phyloP scores from a whole-genome alignment of 2,329 filamentous ascomycete genomes.

The Incumbomyces delicatus region DNA sequence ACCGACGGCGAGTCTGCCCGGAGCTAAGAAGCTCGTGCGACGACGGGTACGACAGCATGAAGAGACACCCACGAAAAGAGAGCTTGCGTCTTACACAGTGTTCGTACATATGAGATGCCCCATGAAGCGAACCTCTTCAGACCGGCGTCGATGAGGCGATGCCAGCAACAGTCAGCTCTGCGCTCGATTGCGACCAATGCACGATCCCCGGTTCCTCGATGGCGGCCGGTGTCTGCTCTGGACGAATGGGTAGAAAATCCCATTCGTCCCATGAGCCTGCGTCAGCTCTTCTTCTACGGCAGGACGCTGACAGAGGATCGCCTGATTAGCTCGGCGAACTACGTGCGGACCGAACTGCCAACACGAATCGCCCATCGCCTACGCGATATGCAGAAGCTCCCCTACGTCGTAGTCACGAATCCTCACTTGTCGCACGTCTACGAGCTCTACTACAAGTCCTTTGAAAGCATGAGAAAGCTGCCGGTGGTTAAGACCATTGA shows the following conservation, averaged over 20 bases:
- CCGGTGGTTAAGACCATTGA: slow-evolving; percentile 75
- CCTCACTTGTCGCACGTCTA: slow-evolving; percentile 89
- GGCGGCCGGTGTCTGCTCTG: slow-evolving; percentile 49
- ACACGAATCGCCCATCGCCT: slow-evolving; percentile 88
- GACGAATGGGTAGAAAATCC: slow-evolving; percentile 83
- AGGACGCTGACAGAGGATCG: slow-evolving; percentile 83
- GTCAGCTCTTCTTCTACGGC: slow-evolving; percentile 95
- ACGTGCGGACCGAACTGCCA: slow-evolving; percentile 88
- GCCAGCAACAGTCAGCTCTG: neutral
- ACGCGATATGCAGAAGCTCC: slow-evolving; percentile 92
- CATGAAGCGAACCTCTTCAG: neutral
- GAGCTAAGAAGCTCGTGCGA: no score
- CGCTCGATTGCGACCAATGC: neutral
- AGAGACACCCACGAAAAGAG: neutral
- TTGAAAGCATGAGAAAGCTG: slow-evolving; percentile 77
- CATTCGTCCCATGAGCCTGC: slow-evolving; percentile 87
- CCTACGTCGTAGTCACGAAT: slow-evolving; percentile 94
- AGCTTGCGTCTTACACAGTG: neutral
- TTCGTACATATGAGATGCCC: slow-evolving; percentile 7
- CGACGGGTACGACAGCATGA: slow-evolving; percentile 3
- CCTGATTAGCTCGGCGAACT: slow-evolving; percentile 89
- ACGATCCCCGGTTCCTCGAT: slow-evolving; percentile 38
- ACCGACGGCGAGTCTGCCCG: no score
- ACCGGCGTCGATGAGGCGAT: neutral
- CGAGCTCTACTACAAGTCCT: slow-evolving; percentile 93